Conservation (phyloP, 108 stramenopile species). For the Discostella pseudostelligera region DNA sequence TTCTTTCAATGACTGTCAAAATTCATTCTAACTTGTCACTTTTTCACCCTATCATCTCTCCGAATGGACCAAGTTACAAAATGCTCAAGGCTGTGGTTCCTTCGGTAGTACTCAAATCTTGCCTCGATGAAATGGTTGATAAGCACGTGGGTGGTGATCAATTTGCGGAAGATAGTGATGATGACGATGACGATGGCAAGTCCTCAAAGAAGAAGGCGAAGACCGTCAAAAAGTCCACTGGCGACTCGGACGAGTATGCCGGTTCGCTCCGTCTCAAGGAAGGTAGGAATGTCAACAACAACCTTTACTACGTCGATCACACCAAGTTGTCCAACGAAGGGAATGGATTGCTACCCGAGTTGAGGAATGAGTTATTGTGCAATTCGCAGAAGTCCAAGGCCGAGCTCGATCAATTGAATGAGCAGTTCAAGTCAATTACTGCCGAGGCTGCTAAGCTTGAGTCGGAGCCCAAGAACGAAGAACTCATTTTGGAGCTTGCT, state of each 20-base stretch:
- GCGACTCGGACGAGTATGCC: slow-evolving; percentile 44
- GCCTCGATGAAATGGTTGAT: slow-evolving; percentile 73
- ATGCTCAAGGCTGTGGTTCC: slow-evolving; percentile 65
- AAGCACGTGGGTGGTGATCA: slow-evolving; percentile 32
- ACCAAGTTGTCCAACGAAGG: slow-evolving; percentile 56
- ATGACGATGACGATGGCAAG: slow-evolving; percentile 48
- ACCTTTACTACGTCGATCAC: slow-evolving; percentile 76
- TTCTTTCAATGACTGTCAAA: not conserved
- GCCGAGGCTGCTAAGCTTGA: slow-evolving; percentile 48
- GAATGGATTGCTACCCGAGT: slow-evolving; percentile 57
- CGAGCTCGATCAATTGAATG: slow-evolving; percentile 39
- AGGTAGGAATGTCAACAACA: slow-evolving; percentile 59
- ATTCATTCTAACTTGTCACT: not conserved
- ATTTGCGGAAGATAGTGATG: slow-evolving; percentile 60
- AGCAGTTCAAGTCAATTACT: slow-evolving; percentile 29
- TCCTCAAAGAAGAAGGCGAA: slow-evolving; percentile 26
- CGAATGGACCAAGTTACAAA: slow-evolving; percentile 26
- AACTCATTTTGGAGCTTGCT: slow-evolving; percentile 39
- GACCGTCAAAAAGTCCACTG: slow-evolving; percentile 23
- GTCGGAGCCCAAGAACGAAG: slow-evolving; percentile 79
- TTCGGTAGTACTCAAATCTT: slow-evolving; percentile 55
- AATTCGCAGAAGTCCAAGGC: slow-evolving; percentile 42
- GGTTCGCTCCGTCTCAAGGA: slow-evolving; percentile 65
- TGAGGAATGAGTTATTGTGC: slow-evolving; percentile 50
- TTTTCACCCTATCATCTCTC: not conserved